Base-by-base conservation (phyloP, 441 rosid species). In the Gossypium davidsonii region DNA sequence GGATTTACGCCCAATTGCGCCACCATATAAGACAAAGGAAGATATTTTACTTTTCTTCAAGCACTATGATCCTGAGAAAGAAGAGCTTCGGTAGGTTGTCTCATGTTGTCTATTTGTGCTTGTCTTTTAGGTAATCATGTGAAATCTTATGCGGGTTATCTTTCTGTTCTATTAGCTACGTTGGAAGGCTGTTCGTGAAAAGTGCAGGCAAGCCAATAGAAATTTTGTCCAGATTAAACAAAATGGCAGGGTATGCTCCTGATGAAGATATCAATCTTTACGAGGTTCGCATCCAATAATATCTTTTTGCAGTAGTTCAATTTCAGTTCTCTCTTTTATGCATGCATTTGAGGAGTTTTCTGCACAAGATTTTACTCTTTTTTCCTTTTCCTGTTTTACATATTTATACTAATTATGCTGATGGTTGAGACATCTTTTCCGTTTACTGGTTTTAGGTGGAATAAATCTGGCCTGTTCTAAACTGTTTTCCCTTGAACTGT, bases 31-130 rank as follows among this genome's bases (percentile, higher is more conserved):
- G 77, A 70, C 87, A 62, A 82, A 80, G 74, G 85, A 85, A 37
- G 85, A 82, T 77, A 85, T 82, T 56, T 70, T 85, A 73, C 77
- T 85, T 67, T 85, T 83, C 73, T 85, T 85, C 70, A 83, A 85
- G 79, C 85, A 78, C 75, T 83, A 85, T 83, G 89, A 85, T 73
- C 87, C 84, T 37, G 83, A 78, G 71, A 85, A 75, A 74, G 80
- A 78, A 76, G 84, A 83, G 75, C 80, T 85, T 5, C 74, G 83
- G 84, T 82, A 80, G 48, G 21, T 57, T 57, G n/a, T 56, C 51
- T 31, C 26, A 12, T 53, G 31, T 26, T 62, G 67, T 48, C 42
- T 34, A 12, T 37, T 8, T 31, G 2, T 1, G 3, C 65, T 39
- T 42, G 37, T 52, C 28, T 67, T 58, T 21, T n/a, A 11, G 44